These are phyloP conservation scores for Phytophthora megakarya DNA, from an alignment of 352 stramenopile genomes.

Conservation along the genomic window DNA sequence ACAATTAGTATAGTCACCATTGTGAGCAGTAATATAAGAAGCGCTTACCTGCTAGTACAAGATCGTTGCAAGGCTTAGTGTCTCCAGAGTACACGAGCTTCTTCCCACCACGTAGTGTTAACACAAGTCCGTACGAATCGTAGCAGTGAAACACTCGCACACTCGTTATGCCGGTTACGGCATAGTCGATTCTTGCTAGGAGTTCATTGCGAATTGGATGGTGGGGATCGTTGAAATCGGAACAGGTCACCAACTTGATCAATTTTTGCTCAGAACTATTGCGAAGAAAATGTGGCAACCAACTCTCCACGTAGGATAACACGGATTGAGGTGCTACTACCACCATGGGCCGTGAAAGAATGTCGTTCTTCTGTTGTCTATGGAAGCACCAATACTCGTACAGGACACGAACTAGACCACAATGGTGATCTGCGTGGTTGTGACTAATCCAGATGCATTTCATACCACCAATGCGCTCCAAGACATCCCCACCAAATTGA, in stretches of 20 bases:
- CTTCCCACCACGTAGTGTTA: constrained; percentile 48
- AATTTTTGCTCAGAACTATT: constrained; percentile 16
- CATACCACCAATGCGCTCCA: constrained; percentile 56
- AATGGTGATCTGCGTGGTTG: constrained; percentile 97
- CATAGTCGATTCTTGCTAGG: constrained; percentile 36
- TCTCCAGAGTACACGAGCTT: constrained; percentile 94
- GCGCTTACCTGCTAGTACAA: constrained; percentile 48
- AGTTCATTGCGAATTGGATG: constrained; percentile 36
- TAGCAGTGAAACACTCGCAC: constrained; percentile 84
- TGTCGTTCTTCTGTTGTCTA: constrained; percentile 2
- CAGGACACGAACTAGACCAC: constrained; percentile 93
- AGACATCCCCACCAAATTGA: constrained; percentile 49
- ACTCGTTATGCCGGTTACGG: constrained; percentile 48
- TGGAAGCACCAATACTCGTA: constrained; percentile 53
- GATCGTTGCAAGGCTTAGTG: constrained; percentile 88
- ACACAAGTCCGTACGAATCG: constrained; percentile 76
- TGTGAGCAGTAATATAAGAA: background rate
- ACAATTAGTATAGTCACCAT: background rate
- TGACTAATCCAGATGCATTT: constrained; percentile 97
- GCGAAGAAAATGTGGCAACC: constrained; percentile 36
- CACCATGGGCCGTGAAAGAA: constrained; percentile 21
- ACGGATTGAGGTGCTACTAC: constrained; percentile 63
- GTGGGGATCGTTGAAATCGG: constrained; percentile 52
- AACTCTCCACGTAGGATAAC: constrained; percentile 58
- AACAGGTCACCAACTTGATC: constrained; percentile 51